Evolutionary conservation across 208 protist genomes (phyloP).

Genomic region (Trypanosoma avium): DNA sequence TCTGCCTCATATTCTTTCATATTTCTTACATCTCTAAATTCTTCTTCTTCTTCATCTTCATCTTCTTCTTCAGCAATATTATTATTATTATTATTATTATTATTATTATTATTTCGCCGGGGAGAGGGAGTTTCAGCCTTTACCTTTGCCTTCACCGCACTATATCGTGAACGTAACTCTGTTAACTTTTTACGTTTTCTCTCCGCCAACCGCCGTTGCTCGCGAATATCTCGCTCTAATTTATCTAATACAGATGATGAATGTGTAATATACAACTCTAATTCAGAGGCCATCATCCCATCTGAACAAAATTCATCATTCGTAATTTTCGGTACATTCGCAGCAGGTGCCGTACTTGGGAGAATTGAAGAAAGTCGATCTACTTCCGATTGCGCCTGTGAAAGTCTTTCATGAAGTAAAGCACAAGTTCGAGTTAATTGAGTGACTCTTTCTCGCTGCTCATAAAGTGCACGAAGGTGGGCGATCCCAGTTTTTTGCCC

Average conservation of each 20-base stretch:
- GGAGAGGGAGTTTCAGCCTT: not conserved
- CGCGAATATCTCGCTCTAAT: constrained; percentile 51
- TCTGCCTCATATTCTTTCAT: not conserved
- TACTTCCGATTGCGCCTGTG: constrained; percentile 38
- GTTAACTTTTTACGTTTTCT: constrained; percentile 39
- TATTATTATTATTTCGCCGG: too few species aligned
- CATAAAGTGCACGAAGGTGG: constrained; percentile 42
- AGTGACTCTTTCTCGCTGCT: constrained; percentile 38
- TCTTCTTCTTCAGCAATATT: too few species aligned
- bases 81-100: too few species aligned
- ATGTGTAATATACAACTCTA: constrained; percentile 71
- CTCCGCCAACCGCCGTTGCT: constrained; percentile 48
- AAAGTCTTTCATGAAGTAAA: constrained; percentile 51
- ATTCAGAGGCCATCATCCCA: constrained; percentile 66
- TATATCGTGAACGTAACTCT: constrained; percentile 34
- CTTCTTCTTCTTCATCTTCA: too few species aligned
- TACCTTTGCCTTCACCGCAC: not conserved
- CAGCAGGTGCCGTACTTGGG: constrained; percentile 22
- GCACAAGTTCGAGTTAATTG: constrained; percentile 61
- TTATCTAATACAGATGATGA: constrained; percentile 41
- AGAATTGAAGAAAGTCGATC: constrained; percentile 50
- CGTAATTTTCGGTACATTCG: constrained; percentile 1
- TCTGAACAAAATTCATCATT: constrained; percentile 27
- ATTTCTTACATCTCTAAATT: too few species aligned
- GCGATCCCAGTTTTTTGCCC: constrained; percentile 53